Percentiles rank a stretch among this genome's conserved stretches.
Conservation (phyloP, 164 flowering plant genomes). For the Vitis rupestris region DNA sequence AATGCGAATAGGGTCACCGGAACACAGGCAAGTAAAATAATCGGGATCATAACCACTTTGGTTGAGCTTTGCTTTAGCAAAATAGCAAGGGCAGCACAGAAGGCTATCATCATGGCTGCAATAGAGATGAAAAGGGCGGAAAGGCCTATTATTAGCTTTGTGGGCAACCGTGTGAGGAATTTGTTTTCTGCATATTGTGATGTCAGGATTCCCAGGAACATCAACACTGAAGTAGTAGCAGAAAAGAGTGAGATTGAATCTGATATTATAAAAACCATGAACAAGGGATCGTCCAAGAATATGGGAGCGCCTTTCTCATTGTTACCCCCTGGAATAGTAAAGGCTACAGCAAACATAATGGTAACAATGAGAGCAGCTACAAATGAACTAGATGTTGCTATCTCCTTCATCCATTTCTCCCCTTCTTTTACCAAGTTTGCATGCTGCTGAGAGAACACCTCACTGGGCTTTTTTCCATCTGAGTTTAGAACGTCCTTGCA, state of each 20-base stretch:
- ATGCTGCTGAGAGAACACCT: slow-evolving; percentile 24
- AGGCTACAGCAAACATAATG: slow-evolving; percentile 21
- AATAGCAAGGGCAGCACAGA: slow-evolving; percentile 16
- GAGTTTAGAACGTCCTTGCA: slow-evolving; percentile 1
- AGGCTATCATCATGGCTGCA: slow-evolving; percentile 24
- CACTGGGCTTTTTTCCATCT: slow-evolving; percentile 11
- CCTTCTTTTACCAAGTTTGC: slow-evolving; percentile 9
- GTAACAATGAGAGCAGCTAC: slow-evolving; percentile 26
- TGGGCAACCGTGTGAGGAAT: slow-evolving; percentile 19
- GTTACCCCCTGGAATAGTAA: slow-evolving; percentile 25
- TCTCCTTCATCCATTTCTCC: slow-evolving; percentile 24
- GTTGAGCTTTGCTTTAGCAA: slow-evolving; percentile 3
- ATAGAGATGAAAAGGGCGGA: slow-evolving; percentile 22
- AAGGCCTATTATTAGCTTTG: slow-evolving; percentile 18
- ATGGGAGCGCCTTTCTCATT: slow-evolving; percentile 5
- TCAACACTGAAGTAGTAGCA: slow-evolving; percentile 17
- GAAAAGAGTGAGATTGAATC: slow-evolving; percentile 23
- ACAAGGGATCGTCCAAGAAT: neutral
- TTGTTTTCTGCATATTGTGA: slow-evolving; percentile 23
- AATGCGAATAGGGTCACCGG: slow-evolving; percentile 6
- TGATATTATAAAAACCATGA: slow-evolving; percentile 12
- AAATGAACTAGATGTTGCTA: slow-evolving; percentile 11
- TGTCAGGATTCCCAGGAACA: slow-evolving; percentile 22
- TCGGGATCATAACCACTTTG: slow-evolving; percentile 10
- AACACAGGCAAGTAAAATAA: slow-evolving; percentile 4